These are phyloP conservation scores for Pleurostoma richardsiae DNA, from an alignment of 2,329 filamentous ascomycete species.

Conservation along the genomic window DNA sequence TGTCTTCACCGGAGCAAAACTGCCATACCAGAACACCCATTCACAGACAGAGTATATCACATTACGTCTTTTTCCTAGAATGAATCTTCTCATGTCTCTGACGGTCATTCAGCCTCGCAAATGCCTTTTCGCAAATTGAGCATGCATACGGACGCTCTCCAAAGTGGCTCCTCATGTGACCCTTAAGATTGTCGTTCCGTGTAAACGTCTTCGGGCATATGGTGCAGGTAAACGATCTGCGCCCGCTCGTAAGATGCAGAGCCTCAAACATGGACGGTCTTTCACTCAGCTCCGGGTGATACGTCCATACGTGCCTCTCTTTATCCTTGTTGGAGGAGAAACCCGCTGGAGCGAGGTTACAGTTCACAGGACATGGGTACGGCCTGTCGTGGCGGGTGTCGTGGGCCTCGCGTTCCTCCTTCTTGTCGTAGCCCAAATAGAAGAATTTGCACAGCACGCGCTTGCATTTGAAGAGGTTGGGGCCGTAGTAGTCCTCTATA, in stretches of 20 bases:
- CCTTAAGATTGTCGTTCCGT: conserved; percentile 1
- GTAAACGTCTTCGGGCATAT: conserved; percentile 1
- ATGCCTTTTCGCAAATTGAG: not conserved
- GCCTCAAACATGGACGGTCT: too few relatives aligned
- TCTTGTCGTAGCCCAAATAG: conserved; percentile 29
- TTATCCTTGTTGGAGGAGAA: not conserved
- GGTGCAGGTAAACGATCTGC: not conserved
- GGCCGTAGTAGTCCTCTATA: conserved; percentile 23
- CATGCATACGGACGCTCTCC: not conserved
- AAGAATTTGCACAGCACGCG: conserved; percentile 32
- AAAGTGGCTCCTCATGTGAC: not conserved
- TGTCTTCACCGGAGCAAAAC: too few relatives aligned
- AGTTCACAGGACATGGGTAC: conserved; percentile 20
- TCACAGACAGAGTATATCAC: too few relatives aligned
- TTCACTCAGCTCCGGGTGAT: not conserved
- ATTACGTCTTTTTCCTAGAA: too few relatives aligned
- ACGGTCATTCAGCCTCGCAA: not conserved
- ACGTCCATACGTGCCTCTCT: not conserved
- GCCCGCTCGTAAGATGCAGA: not conserved
- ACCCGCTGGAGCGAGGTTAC: not conserved
- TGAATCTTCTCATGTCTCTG: conserved; percentile 20
- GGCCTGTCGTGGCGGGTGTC: conserved; percentile 27
- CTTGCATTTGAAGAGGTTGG: conserved; percentile 28
- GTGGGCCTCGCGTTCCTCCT: conserved; percentile 23
- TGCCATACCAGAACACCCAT: too few relatives aligned